Conservation (phyloP, 2,329 filamentous ascomycete genomes). For the Exserohilum rostratum region DNA sequence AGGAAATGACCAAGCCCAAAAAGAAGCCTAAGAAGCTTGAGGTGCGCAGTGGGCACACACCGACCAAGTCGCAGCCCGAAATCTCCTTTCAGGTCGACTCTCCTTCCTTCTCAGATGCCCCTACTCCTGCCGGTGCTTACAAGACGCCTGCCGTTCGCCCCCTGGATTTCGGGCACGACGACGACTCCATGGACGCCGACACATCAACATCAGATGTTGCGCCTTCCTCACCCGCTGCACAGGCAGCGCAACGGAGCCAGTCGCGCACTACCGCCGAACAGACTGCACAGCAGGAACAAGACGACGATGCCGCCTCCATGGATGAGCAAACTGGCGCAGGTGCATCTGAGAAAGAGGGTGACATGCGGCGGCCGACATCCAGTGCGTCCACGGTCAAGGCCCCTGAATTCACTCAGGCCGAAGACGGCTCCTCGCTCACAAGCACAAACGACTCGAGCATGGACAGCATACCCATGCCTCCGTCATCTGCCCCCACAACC, state of each 20-base stretch:
- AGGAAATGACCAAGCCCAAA: constrained; percentile 26
- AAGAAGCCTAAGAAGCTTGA: constrained; percentile 32
- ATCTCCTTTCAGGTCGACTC: constrained; percentile 29
- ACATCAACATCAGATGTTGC: constrained; percentile 40
- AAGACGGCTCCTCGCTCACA: constrained; percentile 38
- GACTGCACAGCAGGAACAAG: constrained; percentile 1
- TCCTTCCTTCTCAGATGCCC: constrained; percentile 38
- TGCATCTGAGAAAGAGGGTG: constrained; percentile 23
- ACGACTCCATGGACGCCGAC: constrained; percentile 36
- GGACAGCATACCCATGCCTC: constrained; percentile 32
- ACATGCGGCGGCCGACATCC: constrained; percentile 43
- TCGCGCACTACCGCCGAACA: constrained; percentile 23
- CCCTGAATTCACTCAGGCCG: constrained; percentile 40
- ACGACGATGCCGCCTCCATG: constrained; percentile 3
- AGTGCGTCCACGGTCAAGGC: constrained; percentile 50
- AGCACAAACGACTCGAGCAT: constrained; percentile 39
- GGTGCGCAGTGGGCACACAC: constrained; percentile 24
- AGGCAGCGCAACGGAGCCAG: constrained; percentile 46
- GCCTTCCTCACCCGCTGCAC: constrained; percentile 53
- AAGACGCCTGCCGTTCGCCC: constrained; percentile 48
- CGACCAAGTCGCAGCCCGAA: constrained; percentile 18
- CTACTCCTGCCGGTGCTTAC: constrained; percentile 51
- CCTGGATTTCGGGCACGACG: constrained; percentile 29
- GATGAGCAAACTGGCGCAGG: constrained; percentile 14
- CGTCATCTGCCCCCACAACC: constrained; percentile 27